Evolutionary conservation across 2,329 filamentous ascomycete species (phyloP).

Genomic region (Colletotrichum lentis): DNA sequence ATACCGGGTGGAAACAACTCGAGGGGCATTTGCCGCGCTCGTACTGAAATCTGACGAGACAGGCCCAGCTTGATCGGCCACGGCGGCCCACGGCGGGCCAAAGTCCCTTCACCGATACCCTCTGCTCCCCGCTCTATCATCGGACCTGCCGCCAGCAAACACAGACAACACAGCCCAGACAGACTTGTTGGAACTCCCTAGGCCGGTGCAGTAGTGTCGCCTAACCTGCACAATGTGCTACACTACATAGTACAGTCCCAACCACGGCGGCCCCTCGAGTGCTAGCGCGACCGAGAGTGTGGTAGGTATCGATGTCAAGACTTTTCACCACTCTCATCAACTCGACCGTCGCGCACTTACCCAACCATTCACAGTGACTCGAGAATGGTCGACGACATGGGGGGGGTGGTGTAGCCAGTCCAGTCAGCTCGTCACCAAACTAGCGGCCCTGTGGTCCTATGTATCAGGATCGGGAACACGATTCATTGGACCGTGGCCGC

Average conservation of each 20-base stretch:
- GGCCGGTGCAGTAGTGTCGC: neutral
- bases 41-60: constrained; percentile 27
- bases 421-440: constrained; percentile 4
- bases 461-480: constrained; percentile 2
- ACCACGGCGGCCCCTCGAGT: neutral
- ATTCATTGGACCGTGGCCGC: constrained; percentile 3
- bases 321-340: neutral
- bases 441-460: constrained; percentile 6
- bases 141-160: constrained; percentile 13
- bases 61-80: constrained; percentile 24
- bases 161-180: constrained; percentile 6
- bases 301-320: constrained; percentile 6
- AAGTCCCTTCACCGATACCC: neutral
- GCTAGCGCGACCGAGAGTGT: neutral
- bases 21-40: constrained; percentile 18
- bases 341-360: constrained; percentile 23
- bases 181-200: neutral
- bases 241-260: constrained; percentile 7
- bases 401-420: too few relatives aligned
- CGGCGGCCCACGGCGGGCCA: constrained; percentile 18
- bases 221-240: constrained; percentile 7
- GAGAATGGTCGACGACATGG: too few relatives aligned
- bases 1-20: constrained; percentile 1
- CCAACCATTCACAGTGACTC: constrained; percentile 35
- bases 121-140: neutral